Evolutionary conservation across 2,329 filamentous ascomycete species (phyloP), one percentile per base, ranked within the genome.

Genomic region (Fusarium phyllophilum): DNA sequence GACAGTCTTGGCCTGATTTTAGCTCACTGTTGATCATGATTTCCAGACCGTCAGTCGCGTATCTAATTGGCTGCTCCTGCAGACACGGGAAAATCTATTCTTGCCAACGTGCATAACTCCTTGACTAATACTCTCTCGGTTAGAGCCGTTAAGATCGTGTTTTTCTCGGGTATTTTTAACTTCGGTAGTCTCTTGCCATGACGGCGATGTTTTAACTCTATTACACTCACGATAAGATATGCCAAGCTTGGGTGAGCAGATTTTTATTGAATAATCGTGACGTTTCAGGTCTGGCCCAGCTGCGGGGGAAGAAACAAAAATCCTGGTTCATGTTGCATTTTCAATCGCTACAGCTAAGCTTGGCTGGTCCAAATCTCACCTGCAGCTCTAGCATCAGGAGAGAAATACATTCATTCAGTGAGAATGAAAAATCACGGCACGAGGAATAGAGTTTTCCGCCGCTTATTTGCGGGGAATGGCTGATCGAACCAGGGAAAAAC

Each of bases 231-330:
- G 33, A 26, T 26, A n/a, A 11, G 49, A 52, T 36, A 69, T 26
- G 51, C 55, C 55, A 73, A 70, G 70, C 3, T 22, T 8, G 34
- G 2, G 8, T 34, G 29, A 22, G 31, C 33, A 49, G 42, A 48
- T 45, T 42, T 39, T 11, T 22, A 59, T 71, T 60, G 51, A 57
- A 60, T 68, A 68, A 73, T 74, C 3, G 57, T 74, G 70, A 74
- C 70, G 66, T 57, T 60, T 20, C 54, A 38, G 36, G 22, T 31
- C 45, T 11, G 26, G 14, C 42, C 34, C 38, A 33, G 55, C 26
- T 72, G 54, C 57, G 68, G 63, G 69, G 69, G 68, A 4, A 48
- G 22, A 34, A 51, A 64, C 20, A 29, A 29, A 33, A 31, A 24
- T 51, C 61, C 61, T 57, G 34, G 61, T 41, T 34, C 7, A n/a